A percentile compares a stretch with the other conserved stretches of the same genome.
Evolutionary conservation across 2,329 filamentous ascomycete species (phyloP).

Genomic region (Drechmeria coniospora): DNA sequence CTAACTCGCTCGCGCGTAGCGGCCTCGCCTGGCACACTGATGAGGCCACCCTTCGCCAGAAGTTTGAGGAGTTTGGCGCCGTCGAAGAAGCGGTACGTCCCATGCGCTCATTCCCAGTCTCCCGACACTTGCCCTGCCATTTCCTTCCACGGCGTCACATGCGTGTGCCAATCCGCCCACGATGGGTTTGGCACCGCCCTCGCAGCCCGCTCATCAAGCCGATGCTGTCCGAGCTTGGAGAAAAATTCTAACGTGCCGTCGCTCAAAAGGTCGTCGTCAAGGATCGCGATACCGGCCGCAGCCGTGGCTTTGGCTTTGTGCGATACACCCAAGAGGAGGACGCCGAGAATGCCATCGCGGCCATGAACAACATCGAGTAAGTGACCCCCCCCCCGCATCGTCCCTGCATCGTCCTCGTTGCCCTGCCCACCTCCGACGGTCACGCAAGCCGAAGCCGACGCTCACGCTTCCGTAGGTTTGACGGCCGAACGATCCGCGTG

Average conservation of each 20-base stretch:
- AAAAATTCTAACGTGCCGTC: conserved; percentile 9
- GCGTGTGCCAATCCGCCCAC: too few species aligned
- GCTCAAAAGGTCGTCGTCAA: conserved; percentile 74
- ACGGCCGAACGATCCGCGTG: conserved; percentile 85
- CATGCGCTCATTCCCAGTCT: conserved; percentile 3
- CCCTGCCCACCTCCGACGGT: conserved; percentile 1
- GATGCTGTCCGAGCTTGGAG: too few species aligned
- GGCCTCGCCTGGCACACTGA: conserved; percentile 98
- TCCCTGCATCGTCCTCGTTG: conserved; percentile 9
- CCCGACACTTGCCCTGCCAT: too few species aligned
- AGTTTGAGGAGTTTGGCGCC: conserved; percentile 81
- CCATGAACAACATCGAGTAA: conserved; percentile 86
- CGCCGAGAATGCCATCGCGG: conserved; percentile 59
- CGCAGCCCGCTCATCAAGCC: too few species aligned
- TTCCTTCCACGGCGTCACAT: too few species aligned
- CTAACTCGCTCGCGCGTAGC: conserved; percentile 32
- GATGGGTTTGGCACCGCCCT: too few species aligned
- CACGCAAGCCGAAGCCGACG: conserved; percentile 2
- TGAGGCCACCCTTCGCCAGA: conserved; percentile 68
- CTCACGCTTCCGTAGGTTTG: conserved; percentile 46
- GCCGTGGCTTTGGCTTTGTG: conserved; percentile 94
- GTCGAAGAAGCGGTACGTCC: conserved; percentile 88
- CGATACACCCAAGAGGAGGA: conserved; percentile 66
- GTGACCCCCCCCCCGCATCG: too few species aligned
- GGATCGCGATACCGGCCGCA: conserved; percentile 90